A percentile compares a stretch with the other conserved stretches of the same genome.
Conservation (phyloP, 495 filamentous ascomycete genomes). For the Aspergillus sclerotioniger region DNA sequence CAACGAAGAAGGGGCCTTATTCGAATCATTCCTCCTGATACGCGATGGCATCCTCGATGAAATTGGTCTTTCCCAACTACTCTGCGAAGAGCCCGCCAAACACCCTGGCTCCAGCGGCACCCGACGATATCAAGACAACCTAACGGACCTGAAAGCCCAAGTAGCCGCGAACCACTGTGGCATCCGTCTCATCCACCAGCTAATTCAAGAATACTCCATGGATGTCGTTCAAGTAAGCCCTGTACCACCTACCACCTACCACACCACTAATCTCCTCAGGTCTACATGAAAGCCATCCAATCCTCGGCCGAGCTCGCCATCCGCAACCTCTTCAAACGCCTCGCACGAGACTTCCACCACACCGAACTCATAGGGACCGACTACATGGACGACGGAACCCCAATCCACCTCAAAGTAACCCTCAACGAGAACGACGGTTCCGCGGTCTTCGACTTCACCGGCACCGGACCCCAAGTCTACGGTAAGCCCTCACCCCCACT, state of each 20-base stretch:
- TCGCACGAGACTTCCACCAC: background rate
- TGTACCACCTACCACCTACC: too few species aligned
- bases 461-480: slow-evolving; percentile 89
- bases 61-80: background rate
- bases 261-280: background rate
- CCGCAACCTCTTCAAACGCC: background rate
- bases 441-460: slow-evolving; percentile 84
- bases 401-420: background rate
- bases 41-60: background rate
- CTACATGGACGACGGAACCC: background rate
- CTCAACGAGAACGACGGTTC: background rate
- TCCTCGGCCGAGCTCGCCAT: background rate
- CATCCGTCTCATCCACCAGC: background rate
- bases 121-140: background rate
- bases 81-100: background rate
- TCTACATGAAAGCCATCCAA: background rate
- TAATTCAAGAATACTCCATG: background rate
- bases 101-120: background rate
- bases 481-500: background rate
- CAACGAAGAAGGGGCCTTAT: background rate
- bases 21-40: background rate
- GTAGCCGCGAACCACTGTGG: background rate
- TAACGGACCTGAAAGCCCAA: background rate
- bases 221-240: background rate
- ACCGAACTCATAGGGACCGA: background rate